Evolutionary conservation across 2,329 filamentous ascomycete genomes (phyloP).

Genomic region (Verticillium klebahnii): DNA sequence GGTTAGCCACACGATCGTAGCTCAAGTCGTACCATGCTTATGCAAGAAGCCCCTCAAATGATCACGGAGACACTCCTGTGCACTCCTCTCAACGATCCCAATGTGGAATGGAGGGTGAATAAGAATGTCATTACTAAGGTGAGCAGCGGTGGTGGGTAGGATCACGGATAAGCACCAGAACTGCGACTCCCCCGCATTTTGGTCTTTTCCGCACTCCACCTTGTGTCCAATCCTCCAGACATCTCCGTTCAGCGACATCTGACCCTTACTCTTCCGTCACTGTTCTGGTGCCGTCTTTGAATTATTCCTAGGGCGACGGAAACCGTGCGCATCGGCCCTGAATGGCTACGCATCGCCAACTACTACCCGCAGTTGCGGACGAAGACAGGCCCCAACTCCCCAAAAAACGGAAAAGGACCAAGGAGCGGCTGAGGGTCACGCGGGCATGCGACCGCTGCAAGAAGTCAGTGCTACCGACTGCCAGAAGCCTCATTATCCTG

Average conservation of each 20-base stretch:
- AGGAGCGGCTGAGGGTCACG: conserved; percentile 35
- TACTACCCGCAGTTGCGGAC: neutral
- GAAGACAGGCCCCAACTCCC: neutral
- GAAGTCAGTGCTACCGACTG: conserved; percentile 27
- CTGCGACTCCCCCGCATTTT: neutral
- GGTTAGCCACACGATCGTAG: no score
- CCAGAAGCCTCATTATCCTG: neutral
- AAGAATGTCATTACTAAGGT: neutral
- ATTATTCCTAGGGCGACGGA: neutral
- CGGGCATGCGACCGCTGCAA: conserved; percentile 44
- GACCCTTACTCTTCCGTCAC: neutral
- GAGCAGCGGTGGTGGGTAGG: neutral
- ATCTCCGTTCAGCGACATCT: neutral
- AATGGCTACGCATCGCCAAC: neutral
- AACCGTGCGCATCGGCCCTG: neutral
- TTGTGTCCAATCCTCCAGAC: neutral
- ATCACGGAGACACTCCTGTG: neutral
- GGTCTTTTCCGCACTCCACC: neutral
- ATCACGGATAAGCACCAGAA: neutral
- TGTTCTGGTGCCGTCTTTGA: neutral
- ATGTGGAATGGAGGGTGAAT: neutral
- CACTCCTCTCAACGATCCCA: neutral
- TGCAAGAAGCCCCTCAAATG: no score
- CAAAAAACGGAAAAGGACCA: conserved; percentile 13
- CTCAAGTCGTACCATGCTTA: no score